These are phyloP conservation scores for Cyclotella baltica DNA, from an alignment of 108 stramenopile genomes.

Conservation along the genomic window DNA sequence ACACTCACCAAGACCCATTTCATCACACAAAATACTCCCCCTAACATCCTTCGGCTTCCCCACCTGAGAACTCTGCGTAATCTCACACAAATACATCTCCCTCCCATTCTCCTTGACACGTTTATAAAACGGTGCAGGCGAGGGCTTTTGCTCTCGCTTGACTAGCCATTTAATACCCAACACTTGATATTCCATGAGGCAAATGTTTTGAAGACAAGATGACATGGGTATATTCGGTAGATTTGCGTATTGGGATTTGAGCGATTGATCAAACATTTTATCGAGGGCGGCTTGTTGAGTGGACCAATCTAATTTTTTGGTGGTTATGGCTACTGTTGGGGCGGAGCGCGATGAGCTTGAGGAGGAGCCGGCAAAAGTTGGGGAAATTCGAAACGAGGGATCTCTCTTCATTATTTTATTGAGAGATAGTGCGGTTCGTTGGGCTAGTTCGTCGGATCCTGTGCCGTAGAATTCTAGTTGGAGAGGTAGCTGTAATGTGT, in stretches of 20 bases:
- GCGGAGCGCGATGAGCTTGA: not conserved
- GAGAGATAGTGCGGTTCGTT: conserved; percentile 5
- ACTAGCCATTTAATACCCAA: conserved; percentile 67
- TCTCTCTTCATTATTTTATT: conserved; percentile 2
- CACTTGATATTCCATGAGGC: conserved; percentile 57
- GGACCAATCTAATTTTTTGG: conserved; percentile 54
- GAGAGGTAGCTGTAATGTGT: conserved; percentile 31
- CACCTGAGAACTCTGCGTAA: conserved; percentile 45
- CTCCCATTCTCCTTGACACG: conserved; percentile 39
- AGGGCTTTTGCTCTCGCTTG: conserved; percentile 53
- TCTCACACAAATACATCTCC: conserved; percentile 49
- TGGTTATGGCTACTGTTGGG: conserved; percentile 16
- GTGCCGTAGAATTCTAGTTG: conserved; percentile 46
- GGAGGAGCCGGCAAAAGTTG: not conserved
- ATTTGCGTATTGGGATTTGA: conserved; percentile 30
- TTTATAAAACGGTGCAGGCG: conserved; percentile 62
- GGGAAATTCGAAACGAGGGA: conserved; percentile 4
- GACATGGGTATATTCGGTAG: conserved; percentile 48
- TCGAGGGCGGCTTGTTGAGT: conserved; percentile 53
- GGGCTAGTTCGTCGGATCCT: not conserved
- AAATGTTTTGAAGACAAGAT: conserved; percentile 25
- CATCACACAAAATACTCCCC: conserved; percentile 66
- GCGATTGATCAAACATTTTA: conserved; percentile 72
- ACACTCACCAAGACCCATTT: conserved; percentile 66
- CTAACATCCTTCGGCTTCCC: conserved; percentile 39